Base-by-base conservation (phyloP, 768 basidiomycete species). In the Omphalotus guepiniiformis region DNA sequence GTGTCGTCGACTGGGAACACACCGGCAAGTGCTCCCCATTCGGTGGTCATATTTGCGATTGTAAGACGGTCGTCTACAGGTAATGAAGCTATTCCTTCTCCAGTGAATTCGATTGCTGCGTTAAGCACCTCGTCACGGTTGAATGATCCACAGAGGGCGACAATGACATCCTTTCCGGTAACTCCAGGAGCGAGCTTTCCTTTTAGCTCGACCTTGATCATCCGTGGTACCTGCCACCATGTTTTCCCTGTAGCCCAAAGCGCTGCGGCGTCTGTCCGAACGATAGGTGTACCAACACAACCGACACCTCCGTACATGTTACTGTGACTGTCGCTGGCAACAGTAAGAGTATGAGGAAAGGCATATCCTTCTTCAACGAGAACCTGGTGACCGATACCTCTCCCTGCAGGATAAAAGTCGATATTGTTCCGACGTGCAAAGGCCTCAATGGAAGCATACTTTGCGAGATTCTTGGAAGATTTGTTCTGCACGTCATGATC, bases 221-320 rank as follows among this genome's bases (percentile, higher is more conserved):
- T 93, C 3, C 92, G 81, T 12, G 96, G 96, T 27, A 99, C 85
- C 68, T 98, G 96, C 96, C 95, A 98, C 96, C 96, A 99, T 1
- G 96, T 98, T 63, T 88, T 91, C 18, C 94, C 93, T 0, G 96
- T 98, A 11, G 96, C 93, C 96, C 96, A 99, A 9, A 99, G 76
- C 18, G 88, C 95, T 0, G 93, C 93, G 18, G 90, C 89, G 55
- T 95, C 93, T 11, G 92, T 97, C 41, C 96, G 82, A 5, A 98
- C 96, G 53, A 98, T 96, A 0, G 96, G 93, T 0, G 96, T 99
- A 2, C 96, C 96, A 3, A 99, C 82, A 59, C 94, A 95, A 1
- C 93, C 95, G 3, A 99, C 90, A 27, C 94, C 96, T 15, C 96
- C 96, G 59, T 99, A 99, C 89, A 98, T 98, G 64, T 99, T 99